These are phyloP conservation scores for Calonectria naviculata DNA, from an alignment of 2,329 filamentous ascomycete species.

Conservation along the genomic window DNA sequence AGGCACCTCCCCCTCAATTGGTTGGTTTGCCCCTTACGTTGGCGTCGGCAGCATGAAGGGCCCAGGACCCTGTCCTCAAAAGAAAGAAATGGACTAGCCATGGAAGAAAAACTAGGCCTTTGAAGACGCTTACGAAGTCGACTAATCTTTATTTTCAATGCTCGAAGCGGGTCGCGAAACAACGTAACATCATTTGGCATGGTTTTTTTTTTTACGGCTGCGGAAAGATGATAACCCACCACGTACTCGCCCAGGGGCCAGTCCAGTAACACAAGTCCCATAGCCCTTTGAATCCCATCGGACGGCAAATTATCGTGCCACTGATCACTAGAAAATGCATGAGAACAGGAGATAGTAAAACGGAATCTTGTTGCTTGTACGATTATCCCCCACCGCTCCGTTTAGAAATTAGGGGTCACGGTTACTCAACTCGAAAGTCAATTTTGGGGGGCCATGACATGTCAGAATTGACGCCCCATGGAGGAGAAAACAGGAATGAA, in stretches of 20 bases:
- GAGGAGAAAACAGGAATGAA: neutral
- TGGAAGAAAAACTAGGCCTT: neutral
- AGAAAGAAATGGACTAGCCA: neutral
- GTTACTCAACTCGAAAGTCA: neutral
- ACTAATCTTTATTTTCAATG: neutral
- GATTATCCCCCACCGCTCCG: neutral
- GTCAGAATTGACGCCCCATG: neutral
- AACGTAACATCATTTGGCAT: neutral
- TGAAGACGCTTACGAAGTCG: neutral
- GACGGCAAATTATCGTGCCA: too few species aligned
- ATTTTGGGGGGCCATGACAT: neutral
- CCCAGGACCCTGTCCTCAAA: neutral
- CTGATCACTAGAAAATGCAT: too few species aligned
- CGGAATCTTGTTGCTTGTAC: too few species aligned
- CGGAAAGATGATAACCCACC: too few species aligned
- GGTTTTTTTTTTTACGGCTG: neutral
- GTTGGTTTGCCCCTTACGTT: neutral
- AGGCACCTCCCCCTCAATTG: neutral
- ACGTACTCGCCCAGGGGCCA: neutral
- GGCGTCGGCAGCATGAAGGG: neutral
- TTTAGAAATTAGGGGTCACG: neutral
- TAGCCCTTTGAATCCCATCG: too few species aligned
- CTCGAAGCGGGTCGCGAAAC: neutral
- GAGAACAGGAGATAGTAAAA: too few species aligned
- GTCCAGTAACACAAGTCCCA: neutral